phyloP scores from a whole-genome alignment of 2,329 filamentous ascomycete genomes.

The Diaporthe capsici region DNA sequence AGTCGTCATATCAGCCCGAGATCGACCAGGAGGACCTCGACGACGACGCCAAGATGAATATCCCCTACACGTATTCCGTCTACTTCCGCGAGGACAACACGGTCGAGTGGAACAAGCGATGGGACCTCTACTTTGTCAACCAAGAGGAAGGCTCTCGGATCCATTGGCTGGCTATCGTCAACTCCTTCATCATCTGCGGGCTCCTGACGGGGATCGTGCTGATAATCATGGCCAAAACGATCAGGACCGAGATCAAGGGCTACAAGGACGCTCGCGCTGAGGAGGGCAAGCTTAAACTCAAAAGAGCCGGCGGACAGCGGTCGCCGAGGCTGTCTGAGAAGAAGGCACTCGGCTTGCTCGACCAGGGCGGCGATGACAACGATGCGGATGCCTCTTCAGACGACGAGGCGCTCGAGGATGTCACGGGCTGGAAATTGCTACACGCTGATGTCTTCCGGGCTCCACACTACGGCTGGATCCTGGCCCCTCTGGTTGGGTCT shows the following conservation, averaged over 20 bases:
- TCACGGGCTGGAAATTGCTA: conserved; percentile 89
- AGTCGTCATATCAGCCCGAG: conserved; percentile 71
- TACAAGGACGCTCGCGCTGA: conserved; percentile 77
- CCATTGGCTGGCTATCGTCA: conserved; percentile 91
- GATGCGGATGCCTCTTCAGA: conserved; percentile 74
- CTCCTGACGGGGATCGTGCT: conserved; percentile 84
- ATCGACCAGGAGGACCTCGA: conserved; percentile 68
- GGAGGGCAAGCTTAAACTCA: conserved; percentile 73
- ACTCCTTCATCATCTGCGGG: conserved; percentile 86
- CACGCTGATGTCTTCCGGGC: conserved; percentile 90
- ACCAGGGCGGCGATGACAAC: conserved; percentile 68
- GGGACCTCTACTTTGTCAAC: conserved; percentile 92
- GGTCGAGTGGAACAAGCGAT: conserved; percentile 86
- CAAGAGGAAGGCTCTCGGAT: conserved; percentile 86
- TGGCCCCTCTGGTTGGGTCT: conserved; percentile 86
- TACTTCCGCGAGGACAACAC: conserved; percentile 88
- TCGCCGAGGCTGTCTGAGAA: conserved; percentile 66
- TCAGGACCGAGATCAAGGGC: conserved; percentile 83
- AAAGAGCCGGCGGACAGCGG: conserved; percentile 58
- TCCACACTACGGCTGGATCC: conserved; percentile 77
- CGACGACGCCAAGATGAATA: conserved; percentile 75
- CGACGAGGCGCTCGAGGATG: conserved; percentile 82
- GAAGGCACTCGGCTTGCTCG: conserved; percentile 72
- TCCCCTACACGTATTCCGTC: conserved; percentile 91
- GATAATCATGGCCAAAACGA: conserved; percentile 84